A percentile compares a stretch with the other conserved stretches of the same genome.
These are phyloP conservation scores for Zymoseptoria brevis DNA, from an alignment of 2,329 filamentous ascomycete species.

Conservation along the genomic window DNA sequence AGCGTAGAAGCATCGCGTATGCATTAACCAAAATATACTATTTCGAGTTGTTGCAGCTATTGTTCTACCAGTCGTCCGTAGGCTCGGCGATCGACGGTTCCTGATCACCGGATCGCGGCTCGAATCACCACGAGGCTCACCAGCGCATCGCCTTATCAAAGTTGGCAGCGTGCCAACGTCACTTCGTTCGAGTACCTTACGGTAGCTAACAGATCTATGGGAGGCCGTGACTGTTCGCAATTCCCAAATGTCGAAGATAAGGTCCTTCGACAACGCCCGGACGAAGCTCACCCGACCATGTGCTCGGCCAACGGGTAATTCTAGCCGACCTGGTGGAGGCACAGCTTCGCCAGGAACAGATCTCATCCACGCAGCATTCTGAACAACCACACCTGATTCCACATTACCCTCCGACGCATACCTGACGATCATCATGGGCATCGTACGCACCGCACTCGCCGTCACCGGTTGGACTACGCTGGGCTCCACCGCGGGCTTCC, in stretches of 20 bases:
- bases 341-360: background rate
- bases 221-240: background rate
- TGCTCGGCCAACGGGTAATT: background rate
- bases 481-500: slow-evolving; percentile 45
- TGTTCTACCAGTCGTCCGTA: too few relatives aligned
- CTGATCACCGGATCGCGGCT: background rate
- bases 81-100: background rate
- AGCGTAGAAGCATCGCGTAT: too few relatives aligned
- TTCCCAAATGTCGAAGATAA: background rate
- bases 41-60: too few relatives aligned
- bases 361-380: background rate
- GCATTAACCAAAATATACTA: too few relatives aligned
- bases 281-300: background rate
- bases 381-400: background rate
- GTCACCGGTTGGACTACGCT: slow-evolving; percentile 28
- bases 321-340: background rate
- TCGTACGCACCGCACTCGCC: slow-evolving; percentile 25
- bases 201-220: background rate
- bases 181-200: background rate
- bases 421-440: slow-evolving; percentile 26
- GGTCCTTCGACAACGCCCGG: background rate
- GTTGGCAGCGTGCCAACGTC: background rate
- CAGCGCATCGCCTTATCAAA: background rate
- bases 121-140: background rate
- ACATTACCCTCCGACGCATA: background rate